phyloP scores from a whole-genome alignment of 371 early-diverging fungal species.

The Mucor ambiguus region DNA sequence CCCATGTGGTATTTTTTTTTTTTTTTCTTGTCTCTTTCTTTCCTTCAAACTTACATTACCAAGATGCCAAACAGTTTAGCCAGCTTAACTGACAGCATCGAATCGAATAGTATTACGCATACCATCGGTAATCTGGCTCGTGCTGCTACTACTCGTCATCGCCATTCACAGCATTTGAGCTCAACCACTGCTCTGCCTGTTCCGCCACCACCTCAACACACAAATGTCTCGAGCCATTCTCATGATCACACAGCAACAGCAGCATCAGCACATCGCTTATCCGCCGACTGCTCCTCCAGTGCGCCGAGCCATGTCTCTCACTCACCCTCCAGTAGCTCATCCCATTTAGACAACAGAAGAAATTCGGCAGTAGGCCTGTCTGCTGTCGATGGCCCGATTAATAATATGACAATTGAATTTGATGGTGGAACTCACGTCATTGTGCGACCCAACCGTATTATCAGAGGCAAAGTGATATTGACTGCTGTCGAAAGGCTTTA shows the following conservation, averaged over 20 bases:
- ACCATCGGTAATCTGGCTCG: constrained; percentile 28
- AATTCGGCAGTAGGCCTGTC: neutral
- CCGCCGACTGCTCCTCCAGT: constrained; percentile 5
- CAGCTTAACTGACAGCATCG: constrained; percentile 12
- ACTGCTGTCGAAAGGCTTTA: constrained; percentile 29
- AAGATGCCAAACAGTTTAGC: constrained; percentile 18
- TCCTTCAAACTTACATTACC: neutral
- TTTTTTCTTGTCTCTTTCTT: neutral
- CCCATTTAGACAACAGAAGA: constrained; percentile 8
- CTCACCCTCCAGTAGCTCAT: neutral
- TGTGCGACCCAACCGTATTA: constrained; percentile 43
- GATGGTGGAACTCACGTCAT: constrained; percentile 47
- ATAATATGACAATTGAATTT: constrained; percentile 33
- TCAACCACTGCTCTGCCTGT: constrained; percentile 14
- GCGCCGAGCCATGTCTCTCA: neutral
- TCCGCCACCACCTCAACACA: constrained; percentile 30
- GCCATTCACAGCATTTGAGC: constrained; percentile 6
- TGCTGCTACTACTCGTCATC: constrained; percentile 24
- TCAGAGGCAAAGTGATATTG: constrained; percentile 31
- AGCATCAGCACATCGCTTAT: neutral
- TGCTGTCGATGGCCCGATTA: constrained; percentile 10
- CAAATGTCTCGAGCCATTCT: constrained; percentile 13
- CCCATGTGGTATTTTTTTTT: neutral
- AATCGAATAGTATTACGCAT: constrained; percentile 18
- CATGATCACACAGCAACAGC: neutral